Conservation (phyloP, 2,329 filamentous ascomycete species). For the Annulohypoxylon truncatum region DNA sequence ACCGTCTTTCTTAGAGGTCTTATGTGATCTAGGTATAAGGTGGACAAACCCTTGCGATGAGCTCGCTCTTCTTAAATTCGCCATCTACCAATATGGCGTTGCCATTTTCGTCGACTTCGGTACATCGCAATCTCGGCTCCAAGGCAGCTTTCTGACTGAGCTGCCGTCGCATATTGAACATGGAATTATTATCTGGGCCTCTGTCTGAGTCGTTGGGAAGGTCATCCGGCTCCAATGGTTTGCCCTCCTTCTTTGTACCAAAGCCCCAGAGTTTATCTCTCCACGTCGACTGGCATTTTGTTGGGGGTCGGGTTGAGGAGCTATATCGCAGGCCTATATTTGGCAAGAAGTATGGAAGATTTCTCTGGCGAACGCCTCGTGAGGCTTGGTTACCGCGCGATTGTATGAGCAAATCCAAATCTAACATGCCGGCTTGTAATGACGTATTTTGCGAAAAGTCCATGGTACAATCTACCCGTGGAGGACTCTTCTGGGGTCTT, state of each 20-base stretch:
- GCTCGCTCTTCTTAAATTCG: conserved; percentile 96
- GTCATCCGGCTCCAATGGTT: conserved; percentile 66
- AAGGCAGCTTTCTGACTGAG: conserved; percentile 81
- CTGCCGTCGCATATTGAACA: conserved; percentile 77
- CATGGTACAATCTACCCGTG: conserved; percentile 25
- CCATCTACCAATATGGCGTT: conserved; percentile 93
- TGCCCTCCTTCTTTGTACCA: conserved; percentile 52
- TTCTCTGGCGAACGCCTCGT: conserved; percentile 19
- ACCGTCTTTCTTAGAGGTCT: background rate
- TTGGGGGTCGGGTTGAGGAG: conserved; percentile 45
- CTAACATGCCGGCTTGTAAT: conserved; percentile 44
- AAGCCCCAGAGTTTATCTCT: conserved; percentile 62
- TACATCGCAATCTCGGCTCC: conserved; percentile 89
- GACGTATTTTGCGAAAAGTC: conserved; percentile 17
- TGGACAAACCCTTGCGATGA: conserved; percentile 84
- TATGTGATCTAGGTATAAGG: background rate
- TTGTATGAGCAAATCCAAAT: conserved; percentile 41
- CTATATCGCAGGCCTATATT: conserved; percentile 44
- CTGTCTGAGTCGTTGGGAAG: conserved; percentile 68
- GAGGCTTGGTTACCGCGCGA: conserved; percentile 23
- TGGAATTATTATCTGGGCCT: conserved; percentile 68
- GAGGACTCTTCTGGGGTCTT: conserved; percentile 44
- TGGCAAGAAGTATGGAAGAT: conserved; percentile 27
- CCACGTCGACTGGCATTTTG: conserved; percentile 54
- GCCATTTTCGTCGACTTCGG: conserved; percentile 92